Percentiles rank a stretch among this genome's conserved stretches.
Conservation (phyloP, 2,329 filamentous ascomycete species). For the Coniochaeta prunicola region DNA sequence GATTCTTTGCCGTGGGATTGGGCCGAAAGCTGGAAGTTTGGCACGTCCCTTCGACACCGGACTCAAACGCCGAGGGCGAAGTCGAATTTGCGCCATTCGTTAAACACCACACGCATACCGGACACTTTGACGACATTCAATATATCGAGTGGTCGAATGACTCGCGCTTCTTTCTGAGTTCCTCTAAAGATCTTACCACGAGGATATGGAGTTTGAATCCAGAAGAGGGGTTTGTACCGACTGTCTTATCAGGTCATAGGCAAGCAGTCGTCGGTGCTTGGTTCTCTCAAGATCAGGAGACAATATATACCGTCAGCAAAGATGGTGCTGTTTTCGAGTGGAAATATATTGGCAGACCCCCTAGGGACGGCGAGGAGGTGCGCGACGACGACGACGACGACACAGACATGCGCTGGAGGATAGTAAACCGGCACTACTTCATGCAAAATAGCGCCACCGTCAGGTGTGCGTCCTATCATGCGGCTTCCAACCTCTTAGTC, state of each 20-base stretch:
- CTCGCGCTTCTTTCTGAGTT: conserved; percentile 87
- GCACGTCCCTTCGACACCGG: conserved; percentile 88
- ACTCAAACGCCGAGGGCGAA: conserved; percentile 69
- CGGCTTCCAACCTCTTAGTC: conserved; percentile 83
- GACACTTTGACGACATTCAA: conserved; percentile 81
- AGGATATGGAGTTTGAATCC: conserved; percentile 90
- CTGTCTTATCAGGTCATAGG: conserved; percentile 82
- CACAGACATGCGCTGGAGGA: conserved; percentile 75
- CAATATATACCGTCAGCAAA: conserved; percentile 91
- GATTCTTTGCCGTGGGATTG: conserved; percentile 82
- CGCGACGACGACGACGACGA: conserved; percentile 47
- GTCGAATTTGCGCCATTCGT: conserved; percentile 95
- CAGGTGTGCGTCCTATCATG: conserved; percentile 84
- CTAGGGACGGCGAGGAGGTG: conserved; percentile 50
- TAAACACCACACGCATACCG: conserved; percentile 74
- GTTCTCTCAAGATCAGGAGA: conserved; percentile 92
- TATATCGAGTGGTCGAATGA: conserved; percentile 94
- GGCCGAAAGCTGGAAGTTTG: conserved; percentile 89
- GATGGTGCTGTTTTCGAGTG: conserved; percentile 95
- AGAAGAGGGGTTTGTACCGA: conserved; percentile 83
- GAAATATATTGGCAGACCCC: conserved; percentile 66
- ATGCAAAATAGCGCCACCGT: conserved; percentile 84
- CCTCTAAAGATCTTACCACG: conserved; percentile 86
- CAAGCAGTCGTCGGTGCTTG: conserved; percentile 91
- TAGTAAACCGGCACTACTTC: conserved; percentile 87